A percentile compares a stretch with the other conserved stretches of the same genome.
phyloP scores from a whole-genome alignment of 1,139 yeast species.

The Saccharomyces hybrid region DNA sequence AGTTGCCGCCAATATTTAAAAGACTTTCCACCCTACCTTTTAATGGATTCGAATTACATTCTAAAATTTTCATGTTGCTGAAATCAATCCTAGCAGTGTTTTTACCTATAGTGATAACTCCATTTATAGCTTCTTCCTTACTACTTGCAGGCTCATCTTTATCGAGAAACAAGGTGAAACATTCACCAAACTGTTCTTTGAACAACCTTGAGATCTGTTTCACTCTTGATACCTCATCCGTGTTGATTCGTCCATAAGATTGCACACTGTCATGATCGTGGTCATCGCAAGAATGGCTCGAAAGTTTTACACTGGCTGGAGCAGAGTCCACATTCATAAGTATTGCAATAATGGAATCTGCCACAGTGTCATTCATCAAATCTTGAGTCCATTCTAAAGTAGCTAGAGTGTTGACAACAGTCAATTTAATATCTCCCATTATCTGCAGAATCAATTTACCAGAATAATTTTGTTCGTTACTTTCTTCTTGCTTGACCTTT shows the following conservation, averaged over 20 bases:
- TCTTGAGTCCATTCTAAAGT: conserved; percentile 90
- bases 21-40: conserved; percentile 79
- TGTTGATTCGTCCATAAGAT: background rate
- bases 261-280: too few species aligned
- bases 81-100: conserved; percentile 65
- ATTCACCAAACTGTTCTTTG: conserved; percentile 70
- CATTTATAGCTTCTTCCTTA: too few species aligned
- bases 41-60: conserved; percentile 66
- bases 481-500: conserved; percentile 29
- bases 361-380: conserved; percentile 83
- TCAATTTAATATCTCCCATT: conserved; percentile 48
- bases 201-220: conserved; percentile 58
- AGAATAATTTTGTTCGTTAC: too few species aligned
- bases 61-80: conserved; percentile 51
- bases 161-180: conserved; percentile 36
- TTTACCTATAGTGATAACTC: conserved; percentile 60
- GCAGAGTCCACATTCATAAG: conserved; percentile 87
- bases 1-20: conserved; percentile 63
- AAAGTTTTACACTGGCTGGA: conserved; percentile 86
- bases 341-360: conserved; percentile 89
- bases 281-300: conserved; percentile 57
- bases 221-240: conserved; percentile 45
- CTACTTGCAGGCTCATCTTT: too few species aligned
- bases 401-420: conserved; percentile 43
- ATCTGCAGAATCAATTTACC: conserved; percentile 37